These are phyloP conservation scores for Ophiostoma australiae DNA, from an alignment of 2,329 filamentous ascomycete genomes.

Conservation along the genomic window DNA sequence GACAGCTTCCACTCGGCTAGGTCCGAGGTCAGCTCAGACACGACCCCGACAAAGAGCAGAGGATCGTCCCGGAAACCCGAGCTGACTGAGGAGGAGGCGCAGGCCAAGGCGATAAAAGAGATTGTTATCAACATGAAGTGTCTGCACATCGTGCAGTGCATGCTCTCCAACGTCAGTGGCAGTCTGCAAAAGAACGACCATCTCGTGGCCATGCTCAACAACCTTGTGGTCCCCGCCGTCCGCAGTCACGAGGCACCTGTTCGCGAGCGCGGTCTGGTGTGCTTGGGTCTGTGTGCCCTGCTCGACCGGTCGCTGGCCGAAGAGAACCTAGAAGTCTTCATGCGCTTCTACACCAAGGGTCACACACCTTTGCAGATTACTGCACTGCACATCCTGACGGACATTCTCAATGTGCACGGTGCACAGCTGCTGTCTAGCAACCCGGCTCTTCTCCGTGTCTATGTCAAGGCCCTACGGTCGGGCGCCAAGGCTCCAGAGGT, in stretches of 20 bases:
- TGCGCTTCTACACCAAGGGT: conserved; percentile 93
- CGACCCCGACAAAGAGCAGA: conserved; percentile 47
- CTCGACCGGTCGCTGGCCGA: conserved; percentile 87
- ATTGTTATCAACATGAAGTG: conserved; percentile 99
- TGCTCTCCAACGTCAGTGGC: conserved; percentile 87
- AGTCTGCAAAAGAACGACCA: conserved; percentile 84
- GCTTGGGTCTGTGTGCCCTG: conserved; percentile 83
- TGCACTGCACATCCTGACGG: conserved; percentile 83
- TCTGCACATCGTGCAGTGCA: conserved; percentile 93
- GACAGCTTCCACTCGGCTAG: conserved; percentile 92
- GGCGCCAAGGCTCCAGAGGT: conserved; percentile 64
- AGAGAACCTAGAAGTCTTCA: conserved; percentile 87
- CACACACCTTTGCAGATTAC: conserved; percentile 86
- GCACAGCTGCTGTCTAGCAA: conserved; percentile 65
- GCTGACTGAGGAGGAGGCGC: conserved; percentile 59
- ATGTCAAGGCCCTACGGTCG: conserved; percentile 72
- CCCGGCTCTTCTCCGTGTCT: conserved; percentile 74
- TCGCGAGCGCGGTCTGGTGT: conserved; percentile 82
- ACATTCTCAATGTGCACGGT: conserved; percentile 86
- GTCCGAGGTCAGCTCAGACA: conserved; percentile 71
- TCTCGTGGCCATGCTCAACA: conserved; percentile 97
- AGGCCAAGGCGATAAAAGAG: conserved; percentile 75
- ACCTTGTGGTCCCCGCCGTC: conserved; percentile 90
- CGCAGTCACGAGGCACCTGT: conserved; percentile 89
- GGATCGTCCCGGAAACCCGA: conserved; percentile 37